Base-by-base conservation (phyloP, 2,329 filamentous ascomycete species). In the Cladosporium cucumerinum region DNA sequence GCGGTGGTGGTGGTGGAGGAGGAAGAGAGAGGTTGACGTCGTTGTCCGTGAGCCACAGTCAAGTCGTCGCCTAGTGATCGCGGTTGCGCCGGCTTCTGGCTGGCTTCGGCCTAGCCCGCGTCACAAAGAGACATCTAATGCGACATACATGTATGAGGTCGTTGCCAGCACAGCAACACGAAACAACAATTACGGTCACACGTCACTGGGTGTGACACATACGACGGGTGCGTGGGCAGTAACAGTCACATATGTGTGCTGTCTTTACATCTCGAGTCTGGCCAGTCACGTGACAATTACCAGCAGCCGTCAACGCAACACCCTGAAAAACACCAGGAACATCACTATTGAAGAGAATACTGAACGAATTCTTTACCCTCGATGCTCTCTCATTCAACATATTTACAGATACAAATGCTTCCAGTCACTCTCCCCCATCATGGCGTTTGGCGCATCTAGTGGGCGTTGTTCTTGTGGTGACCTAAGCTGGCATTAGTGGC, bases 401-500 rank as follows among this genome's bases (percentile, higher is more conserved):
- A 68, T 69, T 58, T 69, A 69, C 68, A 69, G 34, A 61, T 46
- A 62, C 59, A 62, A 39, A 28, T 65, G 28, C 48, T 61, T 61
- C 58, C 43, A 52, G 7, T 36, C 48, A 52, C 58, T 43, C 59
- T 30, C 12, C 25, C 49, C 55, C 54, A 26, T 51, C 49, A 30
- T 32, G 10, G 49, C 49, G 25, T 43, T 16, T 26, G 54, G 49
- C 60, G 25, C 55, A 54, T 66, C 65, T 96, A 99, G 86, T 99
- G 95, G 75, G 92, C 91, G 82, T 99, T 96, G 90, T 99, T 98
- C 91, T 99, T 99, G 91, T 98, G 94, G 88, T 99, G 94, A 76
- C 95, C 95, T 99, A 73, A 66, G 52, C 63, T 64, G 71, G 34
- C 70, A 69, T 77, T 69, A 74, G 68, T 64, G 65, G 62, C 16